A percentile compares a stretch with the other conserved stretches of the same genome.
Conservation (phyloP, 192 early-diverging fungal genomes). For the Gigaspora rosea region DNA sequence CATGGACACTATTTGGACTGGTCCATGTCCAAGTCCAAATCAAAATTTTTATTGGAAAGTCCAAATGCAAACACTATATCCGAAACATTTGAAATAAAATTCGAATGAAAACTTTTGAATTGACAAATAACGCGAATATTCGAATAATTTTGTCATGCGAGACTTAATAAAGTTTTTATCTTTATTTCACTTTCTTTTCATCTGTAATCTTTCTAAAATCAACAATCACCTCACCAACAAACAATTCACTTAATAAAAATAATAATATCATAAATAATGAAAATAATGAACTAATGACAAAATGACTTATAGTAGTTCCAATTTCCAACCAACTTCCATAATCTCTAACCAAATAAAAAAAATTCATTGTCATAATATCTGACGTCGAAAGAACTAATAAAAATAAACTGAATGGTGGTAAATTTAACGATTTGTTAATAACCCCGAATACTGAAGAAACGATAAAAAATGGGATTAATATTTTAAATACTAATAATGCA, state of each 20-base stretch:
- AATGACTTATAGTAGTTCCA: constrained; percentile 94
- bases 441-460: constrained; percentile 83
- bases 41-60: too few species aligned
- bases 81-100: too few species aligned
- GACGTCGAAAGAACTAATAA: constrained; percentile 83
- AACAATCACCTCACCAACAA: constrained; percentile 49
- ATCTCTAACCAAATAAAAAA: constrained; percentile 93
- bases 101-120: too few species aligned
- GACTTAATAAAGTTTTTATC: too few species aligned
- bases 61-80: too few species aligned
- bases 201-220: neutral
- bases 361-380: constrained; percentile 94
- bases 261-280: constrained; percentile 88
- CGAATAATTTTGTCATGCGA: too few species aligned
- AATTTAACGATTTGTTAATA: constrained; percentile 69
- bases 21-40: too few species aligned
- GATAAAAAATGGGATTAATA: constrained; percentile 93
- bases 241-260: constrained; percentile 72
- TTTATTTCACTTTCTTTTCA: too few species aligned
- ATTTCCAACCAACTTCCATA: constrained; percentile 96
- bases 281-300: constrained; percentile 90
- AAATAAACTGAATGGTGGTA: constrained; percentile 88
- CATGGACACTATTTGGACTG: too few species aligned
- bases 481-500: constrained; percentile 80
- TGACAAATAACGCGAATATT: too few species aligned